phyloP scores from a whole-genome alignment of 2,329 filamentous ascomycete species.

The Alternaria sp. region DNA sequence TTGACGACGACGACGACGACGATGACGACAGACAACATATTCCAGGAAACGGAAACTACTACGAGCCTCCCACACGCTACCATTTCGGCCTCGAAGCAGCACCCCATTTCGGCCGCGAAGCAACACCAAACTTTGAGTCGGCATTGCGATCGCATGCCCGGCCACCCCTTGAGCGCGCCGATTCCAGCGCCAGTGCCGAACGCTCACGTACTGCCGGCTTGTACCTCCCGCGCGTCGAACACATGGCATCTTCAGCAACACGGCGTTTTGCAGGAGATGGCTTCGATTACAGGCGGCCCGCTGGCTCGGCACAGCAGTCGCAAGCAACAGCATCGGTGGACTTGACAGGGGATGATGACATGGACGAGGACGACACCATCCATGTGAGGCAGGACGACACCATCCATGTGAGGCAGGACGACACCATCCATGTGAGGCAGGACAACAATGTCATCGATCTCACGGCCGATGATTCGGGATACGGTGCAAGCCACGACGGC shows the following conservation, averaged over 20 bases:
- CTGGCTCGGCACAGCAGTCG: slow-evolving; percentile 43
- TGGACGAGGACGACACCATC: slow-evolving; percentile 22
- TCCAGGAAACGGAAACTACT: background rate
- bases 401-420: slow-evolving; percentile 5
- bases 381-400: slow-evolving; percentile 16
- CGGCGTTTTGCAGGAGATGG: slow-evolving; percentile 61
- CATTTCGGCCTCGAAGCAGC: background rate
- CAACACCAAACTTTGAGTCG: slow-evolving; percentile 7
- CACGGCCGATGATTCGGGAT: slow-evolving; percentile 39
- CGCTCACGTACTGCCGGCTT: slow-evolving; percentile 14
- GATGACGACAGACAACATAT: background rate
- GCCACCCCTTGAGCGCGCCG: slow-evolving; percentile 5
- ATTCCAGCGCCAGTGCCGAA: slow-evolving; percentile 10
- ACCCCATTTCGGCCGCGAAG: no score
- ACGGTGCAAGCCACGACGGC: slow-evolving; percentile 20
- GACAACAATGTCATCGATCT: slow-evolving; percentile 43
- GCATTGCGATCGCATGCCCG: slow-evolving; percentile 7
- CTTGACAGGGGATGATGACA: slow-evolving; percentile 43
- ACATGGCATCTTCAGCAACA: slow-evolving; percentile 43
- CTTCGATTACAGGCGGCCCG: slow-evolving; percentile 62
- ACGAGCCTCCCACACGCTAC: slow-evolving; percentile 3
- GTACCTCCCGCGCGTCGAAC: slow-evolving; percentile 28
- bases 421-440: no score
- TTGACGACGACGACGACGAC: background rate
- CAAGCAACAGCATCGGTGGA: slow-evolving; percentile 45